Conservation (phyloP, 2,329 filamentous ascomycete genomes). For the Colletotrichum chlorophyti region DNA sequence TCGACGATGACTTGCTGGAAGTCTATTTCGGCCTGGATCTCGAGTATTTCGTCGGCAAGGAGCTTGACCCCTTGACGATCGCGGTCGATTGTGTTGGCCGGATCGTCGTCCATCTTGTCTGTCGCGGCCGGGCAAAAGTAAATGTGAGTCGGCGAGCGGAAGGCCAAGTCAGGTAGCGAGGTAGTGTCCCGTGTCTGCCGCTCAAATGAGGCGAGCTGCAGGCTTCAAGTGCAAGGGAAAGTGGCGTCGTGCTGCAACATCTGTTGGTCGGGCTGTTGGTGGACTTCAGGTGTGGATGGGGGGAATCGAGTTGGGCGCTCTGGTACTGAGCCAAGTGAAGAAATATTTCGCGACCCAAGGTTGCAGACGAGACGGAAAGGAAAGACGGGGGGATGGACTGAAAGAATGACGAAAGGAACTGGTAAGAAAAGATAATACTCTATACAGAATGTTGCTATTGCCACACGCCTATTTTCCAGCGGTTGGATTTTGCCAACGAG, state of each 20-base stretch:
- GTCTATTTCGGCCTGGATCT: constrained; percentile 16
- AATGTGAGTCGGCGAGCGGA: neutral
- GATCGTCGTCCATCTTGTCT: constrained; percentile 12
- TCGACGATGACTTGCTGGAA: constrained; percentile 5
- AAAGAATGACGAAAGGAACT: neutral
- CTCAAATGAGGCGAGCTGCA: constrained; percentile 26
- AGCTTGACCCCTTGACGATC: constrained; percentile 8
- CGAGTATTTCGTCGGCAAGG: constrained; percentile 11
- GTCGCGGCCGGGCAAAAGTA: constrained; percentile 1
- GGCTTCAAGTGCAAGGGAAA: neutral
- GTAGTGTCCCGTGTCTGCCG: neutral
- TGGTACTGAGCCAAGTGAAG: too few species aligned
- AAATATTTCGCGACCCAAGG: neutral
- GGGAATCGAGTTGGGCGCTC: too few species aligned
- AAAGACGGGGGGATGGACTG: neutral
- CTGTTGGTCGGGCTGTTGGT: constrained; percentile 10
- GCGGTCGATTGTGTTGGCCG: neutral
- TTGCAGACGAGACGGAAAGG: constrained; percentile 3
- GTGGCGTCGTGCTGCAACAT: constrained; percentile 24
- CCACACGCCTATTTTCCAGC: neutral
- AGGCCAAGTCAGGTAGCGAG: neutral
- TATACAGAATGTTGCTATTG: neutral
- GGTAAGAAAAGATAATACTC: neutral
- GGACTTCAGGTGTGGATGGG: constrained; percentile 1
- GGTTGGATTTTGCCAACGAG: neutral